Conservation (phyloP, 306 rosid species). For the Prunus padus region DNA sequence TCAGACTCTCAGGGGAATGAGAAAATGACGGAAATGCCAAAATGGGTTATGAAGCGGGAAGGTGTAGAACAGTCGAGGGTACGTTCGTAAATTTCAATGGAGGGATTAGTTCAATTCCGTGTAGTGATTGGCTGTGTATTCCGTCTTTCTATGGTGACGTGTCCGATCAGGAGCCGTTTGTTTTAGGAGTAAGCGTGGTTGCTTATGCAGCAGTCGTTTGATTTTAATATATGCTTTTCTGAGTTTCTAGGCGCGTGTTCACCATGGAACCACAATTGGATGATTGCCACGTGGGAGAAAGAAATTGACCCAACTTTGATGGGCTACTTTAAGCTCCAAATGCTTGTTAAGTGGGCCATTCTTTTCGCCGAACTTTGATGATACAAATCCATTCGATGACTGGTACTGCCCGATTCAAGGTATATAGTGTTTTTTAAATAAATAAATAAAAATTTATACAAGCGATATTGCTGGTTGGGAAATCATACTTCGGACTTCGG, state of each 20-base stretch:
- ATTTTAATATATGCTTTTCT: neutral
- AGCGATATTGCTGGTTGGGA: too few species aligned
- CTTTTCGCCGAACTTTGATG: neutral
- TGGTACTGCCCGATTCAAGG: too few species aligned
- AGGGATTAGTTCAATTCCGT: neutral
- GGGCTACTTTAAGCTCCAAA: neutral
- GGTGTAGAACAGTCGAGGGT: neutral
- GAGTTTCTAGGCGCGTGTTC: slow-evolving; percentile 21
- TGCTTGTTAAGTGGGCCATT: too few species aligned
- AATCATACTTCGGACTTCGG: too few species aligned
- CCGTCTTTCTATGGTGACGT: slow-evolving; percentile 27
- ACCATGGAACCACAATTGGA: slow-evolving; percentile 1
- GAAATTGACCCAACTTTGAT: too few species aligned
- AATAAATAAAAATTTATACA: too few species aligned
- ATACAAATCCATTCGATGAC: neutral
- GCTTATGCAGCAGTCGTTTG: slow-evolving; percentile 11
- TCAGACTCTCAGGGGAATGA: neutral
- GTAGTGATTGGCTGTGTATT: slow-evolving; percentile 17
- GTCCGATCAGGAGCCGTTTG: slow-evolving; percentile 16
- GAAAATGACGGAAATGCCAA: slow-evolving; percentile 34
- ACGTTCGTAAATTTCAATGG: slow-evolving; percentile 23
- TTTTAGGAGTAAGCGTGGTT: slow-evolving; percentile 27
- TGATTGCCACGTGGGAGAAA: neutral
- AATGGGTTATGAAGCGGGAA: neutral
- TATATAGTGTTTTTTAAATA: too few species aligned